Evolutionary conservation across 2,329 filamentous ascomycete genomes (phyloP).

Genomic region (Leptographium radiaticola): DNA sequence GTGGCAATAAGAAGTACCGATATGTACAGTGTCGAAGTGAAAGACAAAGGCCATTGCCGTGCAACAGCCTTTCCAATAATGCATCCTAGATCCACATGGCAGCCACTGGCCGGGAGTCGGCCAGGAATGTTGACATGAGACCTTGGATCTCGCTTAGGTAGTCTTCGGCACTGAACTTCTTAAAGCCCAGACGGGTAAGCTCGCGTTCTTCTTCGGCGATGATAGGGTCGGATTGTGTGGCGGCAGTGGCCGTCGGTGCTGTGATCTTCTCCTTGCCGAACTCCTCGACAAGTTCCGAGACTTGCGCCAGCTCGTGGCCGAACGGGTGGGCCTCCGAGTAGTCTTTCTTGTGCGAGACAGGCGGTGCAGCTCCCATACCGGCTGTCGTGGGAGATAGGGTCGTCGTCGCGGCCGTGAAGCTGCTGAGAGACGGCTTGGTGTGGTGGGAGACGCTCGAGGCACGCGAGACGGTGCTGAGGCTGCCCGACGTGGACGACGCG

Average conservation of each 20-base stretch:
- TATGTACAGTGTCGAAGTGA: constrained; percentile 10
- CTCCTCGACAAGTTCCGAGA: constrained; percentile 87
- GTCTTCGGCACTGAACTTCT: constrained; percentile 64
- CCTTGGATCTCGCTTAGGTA: constrained; percentile 72
- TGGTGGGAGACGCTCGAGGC: constrained; percentile 16
- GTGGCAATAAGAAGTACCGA: not conserved
- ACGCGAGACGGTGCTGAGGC: constrained; percentile 30
- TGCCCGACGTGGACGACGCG: constrained; percentile 42
- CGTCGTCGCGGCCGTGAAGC: not conserved
- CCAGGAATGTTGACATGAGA: constrained; percentile 51
- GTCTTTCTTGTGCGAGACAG: constrained; percentile 25
- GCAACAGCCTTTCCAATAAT: not conserved
- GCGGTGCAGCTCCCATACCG: constrained; percentile 10
- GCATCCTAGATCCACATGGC: constrained; percentile 35
- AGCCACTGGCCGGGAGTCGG: constrained; percentile 19
- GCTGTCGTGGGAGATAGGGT: constrained; percentile 10
- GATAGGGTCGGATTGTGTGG: constrained; percentile 10
- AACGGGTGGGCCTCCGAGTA: constrained; percentile 54
- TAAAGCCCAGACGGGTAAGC: constrained; percentile 56
- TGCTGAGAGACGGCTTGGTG: constrained; percentile 8
- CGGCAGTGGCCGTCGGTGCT: not conserved
- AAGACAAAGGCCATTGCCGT: not conserved
- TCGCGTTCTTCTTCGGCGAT: constrained; percentile 63
- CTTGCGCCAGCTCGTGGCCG: constrained; percentile 77
- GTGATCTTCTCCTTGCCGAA: constrained; percentile 44